Percentiles rank a stretch among this genome's conserved stretches.
phyloP scores from a whole-genome alignment of 257 asterid species.

The Rhazya stricta region DNA sequence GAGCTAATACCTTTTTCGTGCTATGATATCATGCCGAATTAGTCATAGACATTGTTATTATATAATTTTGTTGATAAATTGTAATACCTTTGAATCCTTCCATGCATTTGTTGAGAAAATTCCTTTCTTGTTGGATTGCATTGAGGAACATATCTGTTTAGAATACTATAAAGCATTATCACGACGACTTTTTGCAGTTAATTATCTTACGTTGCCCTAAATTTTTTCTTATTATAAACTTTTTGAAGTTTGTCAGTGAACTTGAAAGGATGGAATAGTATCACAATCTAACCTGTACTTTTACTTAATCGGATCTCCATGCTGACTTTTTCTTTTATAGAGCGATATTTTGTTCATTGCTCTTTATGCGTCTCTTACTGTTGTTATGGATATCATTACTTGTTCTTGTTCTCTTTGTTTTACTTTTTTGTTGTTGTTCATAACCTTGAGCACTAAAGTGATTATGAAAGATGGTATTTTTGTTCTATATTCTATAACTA shows the following conservation, averaged over 20 bases:
- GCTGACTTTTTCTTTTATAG: neutral
- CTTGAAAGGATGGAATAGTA: neutral
- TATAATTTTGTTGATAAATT: neutral
- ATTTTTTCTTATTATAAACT: neutral
- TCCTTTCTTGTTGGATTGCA: neutral
- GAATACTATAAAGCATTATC: neutral
- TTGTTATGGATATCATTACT: neutral
- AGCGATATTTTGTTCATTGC: neutral
- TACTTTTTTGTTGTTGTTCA: neutral
- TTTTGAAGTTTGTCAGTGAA: neutral
- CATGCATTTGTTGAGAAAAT: neutral
- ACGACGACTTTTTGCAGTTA: neutral
- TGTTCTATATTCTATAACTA: neutral
- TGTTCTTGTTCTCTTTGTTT: neutral
- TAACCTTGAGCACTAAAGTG: neutral
- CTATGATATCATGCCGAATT: neutral
- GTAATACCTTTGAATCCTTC: neutral
- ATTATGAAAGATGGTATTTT: neutral
- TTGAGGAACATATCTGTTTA: neutral
- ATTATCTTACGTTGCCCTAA: neutral
- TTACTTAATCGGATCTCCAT: neutral
- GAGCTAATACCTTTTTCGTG: neutral
- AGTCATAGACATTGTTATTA: neutral
- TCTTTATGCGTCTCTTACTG: neutral
- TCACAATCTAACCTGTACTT: neutral